Base-by-base conservation (phyloP, 1,139 yeast species). In the Candida anutae region DNA sequence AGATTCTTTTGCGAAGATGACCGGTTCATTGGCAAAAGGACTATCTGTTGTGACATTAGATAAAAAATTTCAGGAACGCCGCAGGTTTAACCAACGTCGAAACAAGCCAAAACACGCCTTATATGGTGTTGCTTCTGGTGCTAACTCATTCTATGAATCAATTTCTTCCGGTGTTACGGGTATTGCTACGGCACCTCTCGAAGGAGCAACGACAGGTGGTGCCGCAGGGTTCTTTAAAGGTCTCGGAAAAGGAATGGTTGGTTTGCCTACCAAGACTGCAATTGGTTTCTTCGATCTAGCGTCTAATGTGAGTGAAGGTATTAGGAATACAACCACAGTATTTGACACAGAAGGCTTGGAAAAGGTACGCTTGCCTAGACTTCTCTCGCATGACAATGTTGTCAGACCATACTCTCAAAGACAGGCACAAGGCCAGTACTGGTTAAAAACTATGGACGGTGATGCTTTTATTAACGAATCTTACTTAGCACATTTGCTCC, bases 1-100 rank as follows among this genome's bases (percentile, higher is more conserved):
- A 14, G 97, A 93, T 55, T 84, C 95, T 38, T 69, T 93, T 53
- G 81, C 96, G 3, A 85, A 87, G 51, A 74, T 90, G 16, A 85
- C 98, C 1, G 96, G 96, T 1, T 84, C 96, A 0, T 62, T 93
- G 40, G 95, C 98, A 0, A 93, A 93, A 52, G 98, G 98, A 0
- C 62, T 93, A 27, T 76, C 95, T 0, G 90, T 79, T 10, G 95
- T 87, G 0, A 90, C 97, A 0, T 71, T 90, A 64, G 98, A 90
- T 53, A 67, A 72, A 33, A 71, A 73, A 27, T 93, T 81, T 55
- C 98, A 90, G 53, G 90, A 80, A 39, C 72, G 80, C 34, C 76
- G 95, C 42, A 67, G 84, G 28, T 61, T 80, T 37, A 75, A 74
- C 35, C 78, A 79, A 45, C 70, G 85, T 33, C 69, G 94, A 33